Conservation (phyloP, 352 stramenopile species). For the Achlya hypogyna region DNA sequence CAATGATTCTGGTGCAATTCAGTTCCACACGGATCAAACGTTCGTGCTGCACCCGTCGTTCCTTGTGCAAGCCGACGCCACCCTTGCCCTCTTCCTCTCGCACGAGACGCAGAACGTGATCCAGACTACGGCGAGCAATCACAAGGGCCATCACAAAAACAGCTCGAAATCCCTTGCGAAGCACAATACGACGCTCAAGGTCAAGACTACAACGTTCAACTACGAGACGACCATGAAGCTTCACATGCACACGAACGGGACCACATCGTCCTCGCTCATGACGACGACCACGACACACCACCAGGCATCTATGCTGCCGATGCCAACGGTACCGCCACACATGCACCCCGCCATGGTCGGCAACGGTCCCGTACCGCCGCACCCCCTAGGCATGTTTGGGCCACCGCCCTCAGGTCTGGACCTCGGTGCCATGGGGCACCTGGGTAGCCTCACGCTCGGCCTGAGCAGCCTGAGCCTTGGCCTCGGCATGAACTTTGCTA, state of each 20-base stretch:
- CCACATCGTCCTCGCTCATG: slow-evolving; percentile 10
- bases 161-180: slow-evolving; percentile 21
- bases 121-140: slow-evolving; percentile 30
- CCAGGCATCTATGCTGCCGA: neutral
- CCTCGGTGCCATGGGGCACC: slow-evolving; percentile 5
- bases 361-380: too few relatives aligned
- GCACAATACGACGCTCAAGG: slow-evolving; percentile 21
- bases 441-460: slow-evolving; percentile 13
- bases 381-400: neutral
- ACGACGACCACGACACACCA: slow-evolving; percentile 11
- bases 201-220: slow-evolving; percentile 21
- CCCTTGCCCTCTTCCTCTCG: slow-evolving; percentile 66
- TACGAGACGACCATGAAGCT: slow-evolving; percentile 21
- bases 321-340: neutral
- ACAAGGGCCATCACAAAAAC: slow-evolving; percentile 27
- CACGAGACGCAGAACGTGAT: slow-evolving; percentile 57
- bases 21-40: slow-evolving; percentile 19
- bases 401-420: neutral
- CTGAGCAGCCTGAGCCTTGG: slow-evolving; percentile 15
- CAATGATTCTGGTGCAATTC: slow-evolving; percentile 9
- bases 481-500: slow-evolving; percentile 18
- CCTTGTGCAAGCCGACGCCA: slow-evolving; percentile 50
- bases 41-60: slow-evolving; percentile 65
- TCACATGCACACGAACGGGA: slow-evolving; percentile 18
- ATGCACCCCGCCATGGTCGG: too few relatives aligned